Conservation (phyloP, 495 filamentous ascomycete species). For the Hypoxylon rickii region DNA sequence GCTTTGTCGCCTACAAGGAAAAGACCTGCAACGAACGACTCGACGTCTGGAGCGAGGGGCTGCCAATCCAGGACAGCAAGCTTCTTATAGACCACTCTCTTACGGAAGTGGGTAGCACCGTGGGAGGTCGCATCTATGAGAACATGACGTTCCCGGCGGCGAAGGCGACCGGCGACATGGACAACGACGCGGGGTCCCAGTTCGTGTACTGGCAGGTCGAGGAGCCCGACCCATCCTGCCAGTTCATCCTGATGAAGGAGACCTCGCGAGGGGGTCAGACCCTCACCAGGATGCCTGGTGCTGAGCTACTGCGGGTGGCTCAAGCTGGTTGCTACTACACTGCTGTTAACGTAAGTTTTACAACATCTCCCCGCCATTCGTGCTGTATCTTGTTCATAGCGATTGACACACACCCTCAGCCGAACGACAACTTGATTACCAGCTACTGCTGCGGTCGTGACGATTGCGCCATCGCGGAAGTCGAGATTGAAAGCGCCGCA, state of each 20-base stretch:
- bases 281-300: conserved; percentile 20
- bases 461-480: conserved; percentile 21
- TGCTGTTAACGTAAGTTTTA: conserved; percentile 13
- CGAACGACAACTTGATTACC: conserved; percentile 21
- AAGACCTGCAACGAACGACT: conserved; percentile 15
- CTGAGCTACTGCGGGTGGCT: conserved; percentile 8
- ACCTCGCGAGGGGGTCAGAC: conserved; percentile 12
- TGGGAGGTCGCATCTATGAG: conserved; percentile 20
- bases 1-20: conserved; percentile 15
- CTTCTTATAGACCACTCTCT: conserved; percentile 14
- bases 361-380: neutral
- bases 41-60: conserved; percentile 16
- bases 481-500: conserved; percentile 1
- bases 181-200: conserved; percentile 7
- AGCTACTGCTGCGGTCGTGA: conserved; percentile 28
- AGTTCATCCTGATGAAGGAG: conserved; percentile 26
- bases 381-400: neutral
- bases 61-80: neutral
- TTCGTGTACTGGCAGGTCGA: conserved; percentile 24
- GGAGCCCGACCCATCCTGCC: conserved; percentile 20
- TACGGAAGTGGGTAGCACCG: conserved; percentile 10
- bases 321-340: conserved; percentile 24
- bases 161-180: conserved; percentile 3
- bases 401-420: conserved; percentile 8
- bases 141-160: conserved; percentile 27